Evolutionary conservation across 768 basidiomycete species (phyloP).

Genomic region (Hypholoma fasciculare): DNA sequence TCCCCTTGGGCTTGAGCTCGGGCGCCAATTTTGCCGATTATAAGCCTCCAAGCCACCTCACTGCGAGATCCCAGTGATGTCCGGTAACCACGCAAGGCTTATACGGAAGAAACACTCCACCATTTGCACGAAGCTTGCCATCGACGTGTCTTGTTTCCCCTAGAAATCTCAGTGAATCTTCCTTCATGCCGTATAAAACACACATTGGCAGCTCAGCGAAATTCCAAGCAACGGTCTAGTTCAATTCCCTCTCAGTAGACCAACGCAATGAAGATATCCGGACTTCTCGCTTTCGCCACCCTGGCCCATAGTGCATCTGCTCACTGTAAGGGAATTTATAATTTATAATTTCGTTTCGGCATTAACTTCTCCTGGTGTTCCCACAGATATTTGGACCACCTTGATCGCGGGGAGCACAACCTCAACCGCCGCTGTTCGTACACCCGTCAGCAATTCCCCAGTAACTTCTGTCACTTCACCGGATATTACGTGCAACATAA

Average conservation of each 20-base stretch:
- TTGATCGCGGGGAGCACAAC: slow-evolving; percentile 28
- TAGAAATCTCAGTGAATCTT: slow-evolving; percentile 2
- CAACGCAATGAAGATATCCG: slow-evolving; percentile 23
- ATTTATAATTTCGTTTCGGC: not conserved
- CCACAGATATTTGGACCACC: slow-evolving; percentile 30
- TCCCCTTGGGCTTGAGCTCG: too few species aligned
- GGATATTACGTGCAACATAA: slow-evolving; percentile 37
- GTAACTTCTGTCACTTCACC: slow-evolving; percentile 28
- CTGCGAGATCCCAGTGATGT: too few species aligned
- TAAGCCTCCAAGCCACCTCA: too few species aligned
- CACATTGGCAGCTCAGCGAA: not conserved
- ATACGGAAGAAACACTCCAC: too few species aligned
- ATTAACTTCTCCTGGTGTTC: not conserved
- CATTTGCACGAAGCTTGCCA: too few species aligned
- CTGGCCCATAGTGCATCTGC: slow-evolving; percentile 25
- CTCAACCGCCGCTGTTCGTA: slow-evolving; percentile 30
- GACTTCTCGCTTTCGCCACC: slow-evolving; percentile 19
- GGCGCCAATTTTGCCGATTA: too few species aligned
- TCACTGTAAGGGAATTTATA: slow-evolving; percentile 21
- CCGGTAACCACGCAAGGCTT: too few species aligned
- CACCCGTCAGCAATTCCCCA: slow-evolving; percentile 34
- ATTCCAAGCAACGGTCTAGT: not conserved
- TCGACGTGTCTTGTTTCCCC: not conserved
- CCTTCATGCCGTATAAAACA: slow-evolving; percentile 7
- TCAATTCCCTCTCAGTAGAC: not conserved